Evolutionary conservation across 1,139 yeast genomes (phyloP).

Genomic region (Diutina neorugosa): DNA sequence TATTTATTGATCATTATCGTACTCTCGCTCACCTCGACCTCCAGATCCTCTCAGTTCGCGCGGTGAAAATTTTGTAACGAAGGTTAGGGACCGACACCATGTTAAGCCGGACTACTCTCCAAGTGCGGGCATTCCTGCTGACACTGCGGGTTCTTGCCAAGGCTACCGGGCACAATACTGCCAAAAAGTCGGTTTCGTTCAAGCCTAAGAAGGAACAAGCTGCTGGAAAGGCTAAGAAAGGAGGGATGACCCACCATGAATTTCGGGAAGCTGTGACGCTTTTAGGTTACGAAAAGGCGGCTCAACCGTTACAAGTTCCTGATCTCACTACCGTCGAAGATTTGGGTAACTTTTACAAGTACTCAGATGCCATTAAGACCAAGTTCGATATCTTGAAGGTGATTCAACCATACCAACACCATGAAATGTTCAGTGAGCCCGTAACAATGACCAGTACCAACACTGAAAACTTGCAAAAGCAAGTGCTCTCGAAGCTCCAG

Average conservation of each 20-base stretch:
- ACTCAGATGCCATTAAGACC: constrained; percentile 12
- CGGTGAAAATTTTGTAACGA: background rate
- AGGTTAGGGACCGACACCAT: background rate
- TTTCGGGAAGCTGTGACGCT: constrained; percentile 29
- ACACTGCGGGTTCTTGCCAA: background rate
- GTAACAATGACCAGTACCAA: constrained; percentile 36
- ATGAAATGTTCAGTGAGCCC: constrained; percentile 49
- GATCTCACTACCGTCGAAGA: constrained; percentile 9
- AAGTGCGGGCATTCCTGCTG: background rate
- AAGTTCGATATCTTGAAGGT: constrained; percentile 33
- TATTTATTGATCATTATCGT: background rate
- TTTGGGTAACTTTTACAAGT: constrained; percentile 14
- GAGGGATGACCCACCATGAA: constrained; percentile 32
- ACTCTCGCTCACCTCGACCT: background rate
- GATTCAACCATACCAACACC: constrained; percentile 52
- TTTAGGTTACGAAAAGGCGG: constrained; percentile 24
- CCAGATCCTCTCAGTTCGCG: background rate
- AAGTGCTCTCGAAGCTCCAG: constrained; percentile 15
- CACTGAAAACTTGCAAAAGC: constrained; percentile 16
- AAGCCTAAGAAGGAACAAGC: constrained; percentile 6
- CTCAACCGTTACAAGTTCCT: constrained; percentile 11
- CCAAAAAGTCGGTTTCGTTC: constrained; percentile 9
- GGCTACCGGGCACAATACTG: constrained; percentile 8
- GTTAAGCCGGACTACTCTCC: constrained; percentile 1
- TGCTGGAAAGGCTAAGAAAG: constrained; percentile 20